Percentiles rank a stretch among this genome's conserved stretches.
These are phyloP conservation scores for Raphanus raphanistrum DNA, from an alignment of 345 rosid genomes.

Conservation along the genomic window DNA sequence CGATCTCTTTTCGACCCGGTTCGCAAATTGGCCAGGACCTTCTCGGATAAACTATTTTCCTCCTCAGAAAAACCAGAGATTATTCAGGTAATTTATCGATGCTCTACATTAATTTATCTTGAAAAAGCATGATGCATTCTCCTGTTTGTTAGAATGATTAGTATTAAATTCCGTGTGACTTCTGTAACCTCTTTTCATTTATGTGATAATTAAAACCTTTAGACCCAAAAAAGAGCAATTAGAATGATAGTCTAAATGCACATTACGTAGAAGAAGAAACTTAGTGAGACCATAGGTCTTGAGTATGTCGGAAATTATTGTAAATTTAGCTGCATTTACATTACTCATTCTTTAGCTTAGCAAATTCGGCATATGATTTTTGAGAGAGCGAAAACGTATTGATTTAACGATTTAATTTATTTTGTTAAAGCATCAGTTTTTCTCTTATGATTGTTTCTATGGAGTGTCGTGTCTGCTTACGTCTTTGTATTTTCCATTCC, in stretches of 20 bases:
- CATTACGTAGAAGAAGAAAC: neutral
- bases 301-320: neutral
- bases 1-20: conserved; percentile 61
- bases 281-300: conserved; percentile 7
- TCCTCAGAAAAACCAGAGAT: conserved; percentile 43
- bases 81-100: conserved; percentile 57
- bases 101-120: neutral
- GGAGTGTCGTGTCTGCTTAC: conserved; percentile 38
- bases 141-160: neutral
- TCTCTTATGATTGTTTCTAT: conserved; percentile 15
- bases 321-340: neutral
- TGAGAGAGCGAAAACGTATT: conserved; percentile 2
- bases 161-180: neutral
- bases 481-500: conserved; percentile 23
- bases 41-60: conserved; percentile 35
- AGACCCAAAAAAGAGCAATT: neutral
- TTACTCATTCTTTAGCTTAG: neutral
- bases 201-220: neutral
- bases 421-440: neutral
- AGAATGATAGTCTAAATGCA: neutral
- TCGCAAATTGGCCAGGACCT: conserved; percentile 44
- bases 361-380: neutral
- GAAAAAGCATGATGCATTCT: conserved; percentile 16
- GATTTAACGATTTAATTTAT: neutral
- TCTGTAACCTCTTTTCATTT: neutral